Conservation (phyloP, 2,329 filamentous ascomycete species). For the Penicillium psychrosexuale region DNA sequence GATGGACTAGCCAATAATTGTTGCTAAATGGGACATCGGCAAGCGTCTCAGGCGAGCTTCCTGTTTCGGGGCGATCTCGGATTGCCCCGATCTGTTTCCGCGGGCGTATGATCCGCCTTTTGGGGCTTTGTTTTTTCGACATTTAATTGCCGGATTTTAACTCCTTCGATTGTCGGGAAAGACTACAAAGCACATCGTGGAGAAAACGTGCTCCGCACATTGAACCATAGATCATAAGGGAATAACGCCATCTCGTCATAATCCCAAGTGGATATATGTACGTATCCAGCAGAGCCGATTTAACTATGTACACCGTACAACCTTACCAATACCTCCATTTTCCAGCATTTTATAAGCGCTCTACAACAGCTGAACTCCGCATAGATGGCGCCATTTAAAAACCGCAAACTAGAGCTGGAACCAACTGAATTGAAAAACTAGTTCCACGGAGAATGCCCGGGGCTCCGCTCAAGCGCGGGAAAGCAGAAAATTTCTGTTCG, state of each 20-base stretch:
- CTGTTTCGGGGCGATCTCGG: conserved; percentile 25
- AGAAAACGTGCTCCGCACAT: not conserved
- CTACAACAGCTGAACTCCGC: not conserved
- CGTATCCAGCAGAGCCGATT: not conserved
- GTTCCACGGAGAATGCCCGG: conserved; percentile 3
- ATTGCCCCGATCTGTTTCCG: conserved; percentile 9
- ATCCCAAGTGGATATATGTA: not conserved
- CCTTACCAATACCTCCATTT: not conserved
- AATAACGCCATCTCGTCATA: conserved; percentile 8
- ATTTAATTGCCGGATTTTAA: not conserved
- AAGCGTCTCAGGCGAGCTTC: conserved; percentile 22
- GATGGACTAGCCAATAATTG: conserved; percentile 15
- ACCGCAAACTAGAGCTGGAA: not conserved
- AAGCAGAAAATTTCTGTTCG: conserved; percentile 24
- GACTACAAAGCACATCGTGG: not conserved
- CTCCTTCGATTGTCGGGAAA: not conserved
- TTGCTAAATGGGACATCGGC: not conserved
- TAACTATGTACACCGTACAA: not conserved
- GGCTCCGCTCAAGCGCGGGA: conserved; percentile 12
- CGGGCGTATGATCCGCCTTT: not conserved
- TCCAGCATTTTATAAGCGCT: not conserved
- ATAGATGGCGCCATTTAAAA: conserved; percentile 7
- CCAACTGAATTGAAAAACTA: not conserved
- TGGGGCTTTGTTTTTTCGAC: not conserved
- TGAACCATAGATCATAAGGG: not conserved